Conservation (phyloP, 805 yeast species). For the Priceomyces medius region DNA sequence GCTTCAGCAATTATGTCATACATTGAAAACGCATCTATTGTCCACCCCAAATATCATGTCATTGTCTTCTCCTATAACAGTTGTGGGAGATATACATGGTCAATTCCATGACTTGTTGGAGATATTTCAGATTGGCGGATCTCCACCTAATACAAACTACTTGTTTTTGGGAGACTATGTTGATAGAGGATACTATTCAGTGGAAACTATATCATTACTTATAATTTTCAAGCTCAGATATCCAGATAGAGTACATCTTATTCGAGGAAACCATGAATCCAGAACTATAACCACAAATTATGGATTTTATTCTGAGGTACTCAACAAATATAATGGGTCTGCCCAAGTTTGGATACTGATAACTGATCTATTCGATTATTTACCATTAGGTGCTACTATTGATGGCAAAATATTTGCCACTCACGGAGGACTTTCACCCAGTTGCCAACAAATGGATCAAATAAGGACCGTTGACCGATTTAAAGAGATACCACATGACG, state of each 20-base stretch:
- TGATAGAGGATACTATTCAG: conserved; percentile 90
- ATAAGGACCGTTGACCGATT: conserved; percentile 87
- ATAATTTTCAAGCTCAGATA: conserved; percentile 82
- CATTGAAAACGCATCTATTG: conserved; percentile 76
- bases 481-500: conserved; percentile 96
- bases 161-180: conserved; percentile 94
- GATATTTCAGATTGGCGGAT: conserved; percentile 90
- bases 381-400: conserved; percentile 85
- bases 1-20: conserved; percentile 56
- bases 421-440: conserved; percentile 96
- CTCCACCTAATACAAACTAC: conserved; percentile 90
- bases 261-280: conserved; percentile 95
- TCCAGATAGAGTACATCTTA: conserved; percentile 76
- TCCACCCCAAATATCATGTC: conserved; percentile 85
- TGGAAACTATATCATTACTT: conserved; percentile 85
- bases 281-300: conserved; percentile 96
- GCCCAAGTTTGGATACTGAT: conserved; percentile 81
- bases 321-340: conserved; percentile 76
- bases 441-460: conserved; percentile 91
- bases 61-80: conserved; percentile 81
- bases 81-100: conserved; percentile 97
- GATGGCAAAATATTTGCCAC: conserved; percentile 90
- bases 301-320: conserved; percentile 94
- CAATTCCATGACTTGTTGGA: conserved; percentile 93
- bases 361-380: conserved; percentile 89